Evolutionary conservation across 148 eudicot genomes (phyloP), one percentile per base, ranked within the genome.

Genomic region (Diospyros lotus): DNA sequence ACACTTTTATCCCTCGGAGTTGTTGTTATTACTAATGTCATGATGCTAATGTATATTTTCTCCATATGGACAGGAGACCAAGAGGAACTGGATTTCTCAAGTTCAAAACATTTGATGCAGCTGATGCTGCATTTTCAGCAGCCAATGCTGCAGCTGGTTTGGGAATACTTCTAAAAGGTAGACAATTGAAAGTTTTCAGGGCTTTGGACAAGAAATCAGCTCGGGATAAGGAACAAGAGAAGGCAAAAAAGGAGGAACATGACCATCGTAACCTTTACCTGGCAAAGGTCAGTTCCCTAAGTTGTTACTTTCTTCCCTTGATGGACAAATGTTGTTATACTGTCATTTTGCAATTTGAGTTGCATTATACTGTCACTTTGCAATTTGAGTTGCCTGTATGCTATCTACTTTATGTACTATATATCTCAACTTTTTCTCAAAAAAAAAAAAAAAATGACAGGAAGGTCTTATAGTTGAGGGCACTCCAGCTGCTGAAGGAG

Each of bases 21-120:
- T 28, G 6, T 28, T 28, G 9, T 14, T 60, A 46, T 50, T 15
- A 38, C 79, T 63, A 48, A 38, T 54, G 56, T 76, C 13, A 43
- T 41, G 3, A 40, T 42, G 0, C 39, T 54, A 53, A 15, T 76
- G 79, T 9, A 68, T 63, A 12, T 59, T 44, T 74, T 81, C 69
- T 73, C 13, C 66, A 75, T 80, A 71, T 80, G 66, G 61, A 66
- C 89, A 95, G 99, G 89, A 88, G 96, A 58, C 99, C 97, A 51
- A 88, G 86, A 75, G 99, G 99, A 81, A 90, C 94, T 68, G 99
- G 94, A 68, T 95, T 95, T 81, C 94, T 95, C 68, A 93, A 89
- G 82, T 95, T 92, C 71, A 75, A 78, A 73, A 84, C 83, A 64
- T 11, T 66, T 39, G 93, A 86, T 39, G 94, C 89, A 53, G 93